phyloP scores from a whole-genome alignment of 1,139 yeast genomes.

The Tardiomyces depauwii region DNA sequence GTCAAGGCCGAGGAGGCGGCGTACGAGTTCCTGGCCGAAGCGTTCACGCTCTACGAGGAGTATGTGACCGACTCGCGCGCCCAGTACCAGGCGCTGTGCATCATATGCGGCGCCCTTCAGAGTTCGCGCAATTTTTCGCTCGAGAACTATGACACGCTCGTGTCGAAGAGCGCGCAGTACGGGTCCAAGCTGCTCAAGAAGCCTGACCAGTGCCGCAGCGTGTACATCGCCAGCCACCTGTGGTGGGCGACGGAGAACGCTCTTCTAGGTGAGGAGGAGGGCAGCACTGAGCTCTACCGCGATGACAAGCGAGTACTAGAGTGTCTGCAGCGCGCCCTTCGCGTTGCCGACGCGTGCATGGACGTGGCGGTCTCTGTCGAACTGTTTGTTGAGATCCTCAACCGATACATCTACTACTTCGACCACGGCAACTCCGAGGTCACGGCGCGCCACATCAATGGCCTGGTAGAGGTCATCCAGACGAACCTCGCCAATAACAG shows the following conservation, averaged over 20 bases:
- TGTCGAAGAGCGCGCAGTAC: conserved; percentile 75
- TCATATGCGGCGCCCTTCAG: conserved; percentile 54
- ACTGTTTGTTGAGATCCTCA: conserved; percentile 79
- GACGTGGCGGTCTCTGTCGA: conserved; percentile 71
- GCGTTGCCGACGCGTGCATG: conserved; percentile 91
- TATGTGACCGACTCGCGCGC: conserved; percentile 51
- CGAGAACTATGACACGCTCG: conserved; percentile 68
- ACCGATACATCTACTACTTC: conserved; percentile 73
- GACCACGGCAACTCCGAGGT: conserved; percentile 70
- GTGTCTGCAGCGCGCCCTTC: conserved; percentile 61
- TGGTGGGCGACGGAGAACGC: conserved; percentile 82
- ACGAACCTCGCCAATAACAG: conserved; percentile 49
- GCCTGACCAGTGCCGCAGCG: conserved; percentile 91
- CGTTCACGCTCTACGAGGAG: conserved; percentile 83
- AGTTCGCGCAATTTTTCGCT: conserved; percentile 42
- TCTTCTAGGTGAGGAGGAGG: conserved; percentile 38
- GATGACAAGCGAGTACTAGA: conserved; percentile 56
- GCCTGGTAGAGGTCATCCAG: conserved; percentile 72
- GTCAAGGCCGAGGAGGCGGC: conserved; percentile 50
- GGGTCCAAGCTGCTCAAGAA: conserved; percentile 84
- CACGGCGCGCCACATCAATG: conserved; percentile 67
- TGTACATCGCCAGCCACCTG: conserved; percentile 75
- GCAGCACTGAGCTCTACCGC: conserved; percentile 30
- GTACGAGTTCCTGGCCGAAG: conserved; percentile 85
- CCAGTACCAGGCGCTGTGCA: conserved; percentile 42